These are phyloP conservation scores for Candida gigantensis DNA, from an alignment of 1,139 yeast genomes.

Conservation along the genomic window DNA sequence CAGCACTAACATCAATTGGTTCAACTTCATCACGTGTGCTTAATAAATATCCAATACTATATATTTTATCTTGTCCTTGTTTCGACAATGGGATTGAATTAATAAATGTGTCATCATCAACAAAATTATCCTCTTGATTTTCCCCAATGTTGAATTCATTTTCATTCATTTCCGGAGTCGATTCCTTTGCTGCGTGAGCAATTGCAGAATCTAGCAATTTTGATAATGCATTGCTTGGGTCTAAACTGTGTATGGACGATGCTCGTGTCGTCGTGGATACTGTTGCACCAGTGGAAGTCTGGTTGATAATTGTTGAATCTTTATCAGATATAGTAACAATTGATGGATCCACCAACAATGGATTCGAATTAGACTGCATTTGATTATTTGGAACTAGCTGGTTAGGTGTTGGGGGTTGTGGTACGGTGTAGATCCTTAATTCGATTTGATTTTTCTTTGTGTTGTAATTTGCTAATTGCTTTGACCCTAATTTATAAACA, in stretches of 20 bases:
- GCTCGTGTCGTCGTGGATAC: slow-evolving; percentile 8
- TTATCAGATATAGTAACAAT: slow-evolving; percentile 25
- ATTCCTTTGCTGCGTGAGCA: slow-evolving; percentile 52
- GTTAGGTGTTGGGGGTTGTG: neutral
- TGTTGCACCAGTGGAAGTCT: slow-evolving; percentile 5
- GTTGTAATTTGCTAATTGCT: too few species aligned
- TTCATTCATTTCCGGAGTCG: slow-evolving; percentile 36
- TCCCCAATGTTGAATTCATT: neutral
- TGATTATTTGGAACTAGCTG: too few species aligned
- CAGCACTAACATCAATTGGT: slow-evolving; percentile 26
- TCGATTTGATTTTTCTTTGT: too few species aligned
- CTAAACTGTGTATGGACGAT: slow-evolving; percentile 18
- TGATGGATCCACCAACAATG: slow-evolving; percentile 36
- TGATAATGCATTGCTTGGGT: slow-evolving; percentile 43
- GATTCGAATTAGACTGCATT: slow-evolving; percentile 19
- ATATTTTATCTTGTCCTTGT: slow-evolving; percentile 25
- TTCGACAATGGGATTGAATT: slow-evolving; percentile 16
- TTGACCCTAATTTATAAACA: too few species aligned
- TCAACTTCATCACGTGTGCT: slow-evolving; percentile 38
- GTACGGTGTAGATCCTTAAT: too few species aligned
- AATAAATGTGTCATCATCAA: slow-evolving; percentile 6
- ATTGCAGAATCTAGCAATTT: slow-evolving; percentile 44
- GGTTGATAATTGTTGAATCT: slow-evolving; percentile 7
- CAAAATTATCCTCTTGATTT: slow-evolving; percentile 12
- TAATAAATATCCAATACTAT: slow-evolving; percentile 39